A percentile compares a stretch with the other conserved stretches of the same genome.
Evolutionary conservation across 768 basidiomycete genomes (phyloP).

Genomic region (Paxillus involutus): DNA sequence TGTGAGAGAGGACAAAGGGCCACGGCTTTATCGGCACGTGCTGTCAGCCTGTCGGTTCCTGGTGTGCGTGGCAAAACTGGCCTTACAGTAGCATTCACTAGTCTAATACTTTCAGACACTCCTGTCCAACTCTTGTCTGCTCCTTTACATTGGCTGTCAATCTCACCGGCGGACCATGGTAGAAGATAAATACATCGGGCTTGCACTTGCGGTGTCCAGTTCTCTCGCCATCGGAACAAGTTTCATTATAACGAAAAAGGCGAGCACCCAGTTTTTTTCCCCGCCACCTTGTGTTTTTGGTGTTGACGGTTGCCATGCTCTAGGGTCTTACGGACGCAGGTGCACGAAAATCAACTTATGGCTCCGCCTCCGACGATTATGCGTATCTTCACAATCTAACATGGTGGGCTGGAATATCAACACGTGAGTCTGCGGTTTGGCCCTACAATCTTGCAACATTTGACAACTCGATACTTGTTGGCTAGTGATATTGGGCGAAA

Average conservation of each 20-base stretch:
- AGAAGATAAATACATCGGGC: slow-evolving; percentile 95
- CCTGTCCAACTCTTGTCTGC: slow-evolving; percentile 3
- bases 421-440: too few species aligned
- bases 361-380: slow-evolving; percentile 74
- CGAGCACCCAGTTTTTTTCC: slow-evolving; percentile 25
- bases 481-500: slow-evolving; percentile 89
- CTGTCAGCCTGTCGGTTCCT: too few species aligned
- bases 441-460: slow-evolving; percentile 67
- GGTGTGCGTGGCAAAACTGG: too few species aligned
- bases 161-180: slow-evolving; percentile 46
- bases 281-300: slow-evolving; percentile 2
- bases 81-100: slow-evolving; percentile 22
- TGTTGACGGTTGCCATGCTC: slow-evolving; percentile 5
- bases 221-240: slow-evolving; percentile 90
- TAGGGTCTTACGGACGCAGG: slow-evolving; percentile 91
- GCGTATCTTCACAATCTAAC: slow-evolving; percentile 88
- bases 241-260: slow-evolving; percentile 99
- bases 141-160: background rate
- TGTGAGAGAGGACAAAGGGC: too few species aligned
- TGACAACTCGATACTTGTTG: too few species aligned
- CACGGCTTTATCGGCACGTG: too few species aligned
- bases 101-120: background rate
- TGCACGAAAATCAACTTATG: slow-evolving; percentile 48
- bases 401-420: too few species aligned
- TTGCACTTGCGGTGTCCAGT: slow-evolving; percentile 83